Base-by-base conservation (phyloP, 495 filamentous ascomycete species). In the Alectoria sarmentosa region DNA sequence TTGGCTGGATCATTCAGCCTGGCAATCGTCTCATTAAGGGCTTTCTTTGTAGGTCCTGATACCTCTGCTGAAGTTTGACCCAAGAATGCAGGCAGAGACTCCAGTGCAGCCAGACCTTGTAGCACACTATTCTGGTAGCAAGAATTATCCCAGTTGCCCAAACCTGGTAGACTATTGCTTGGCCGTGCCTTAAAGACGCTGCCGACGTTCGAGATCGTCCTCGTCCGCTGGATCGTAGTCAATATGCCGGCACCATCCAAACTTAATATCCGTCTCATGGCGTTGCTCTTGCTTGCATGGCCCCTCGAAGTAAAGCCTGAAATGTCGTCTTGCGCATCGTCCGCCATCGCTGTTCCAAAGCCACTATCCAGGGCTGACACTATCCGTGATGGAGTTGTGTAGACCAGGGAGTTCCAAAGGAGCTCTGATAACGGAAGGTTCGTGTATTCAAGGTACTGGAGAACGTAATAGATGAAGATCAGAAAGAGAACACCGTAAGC, bases 91-190 rank as follows among this genome's bases (percentile, higher is more conserved):
- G 79, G 77, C 21, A 96, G 76, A 7, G 85, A 78, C 28, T 80
- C 77, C 54, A 98, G 81, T 9, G 92, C 89, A 8, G 92, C 87
- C 44, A 98, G 79, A 17, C 88, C 88, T 73, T 97, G 88, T 30
- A 98, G 85, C 26, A 97, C 88, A 66, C 92, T 96, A 72, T 99
- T 99, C 77, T 98, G 93, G 72, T 94, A 99, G 75, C 95, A 99
- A 1, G 91, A 96, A 70, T 96, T 96, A 74, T 96, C 87, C 78
- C 84, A 88, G 71, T 99, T 99, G 23, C 90, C 90, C 38, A 98
- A 74, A 0, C 95, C 94, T 7, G 91, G 82, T 3, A 90, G 90
- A 36, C 74, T 67, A 41, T 73, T 73, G 21, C 76, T 75, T 28
- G 71, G 74, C 54, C 59, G 70, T 44, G 78, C 74, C 23, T 81